phyloP scores from a whole-genome alignment of 345 rosid genomes.

The Isatis tinctoria region DNA sequence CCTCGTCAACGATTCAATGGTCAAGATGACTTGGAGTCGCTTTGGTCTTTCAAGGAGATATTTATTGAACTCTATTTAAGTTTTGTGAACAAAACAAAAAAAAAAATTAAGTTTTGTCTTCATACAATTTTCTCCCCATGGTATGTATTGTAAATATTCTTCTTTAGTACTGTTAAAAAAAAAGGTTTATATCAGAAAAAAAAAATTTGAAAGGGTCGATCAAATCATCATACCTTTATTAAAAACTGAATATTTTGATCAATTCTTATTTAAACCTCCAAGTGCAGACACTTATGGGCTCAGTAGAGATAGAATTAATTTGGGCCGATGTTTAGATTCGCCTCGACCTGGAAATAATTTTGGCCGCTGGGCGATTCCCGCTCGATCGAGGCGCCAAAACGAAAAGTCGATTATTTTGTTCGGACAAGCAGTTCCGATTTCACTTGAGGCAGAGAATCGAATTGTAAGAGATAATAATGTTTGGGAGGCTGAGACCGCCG shows the following conservation, averaged over 20 bases:
- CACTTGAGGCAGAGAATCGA: not conserved
- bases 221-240: too few species aligned
- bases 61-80: not conserved
- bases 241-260: too few species aligned
- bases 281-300: not conserved
- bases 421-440: not conserved
- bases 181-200: too few species aligned
- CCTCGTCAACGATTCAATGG: constrained; percentile 4
- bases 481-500: constrained; percentile 67
- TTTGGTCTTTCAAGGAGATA: not conserved
- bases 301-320: not conserved
- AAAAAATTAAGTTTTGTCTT: not conserved
- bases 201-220: too few species aligned
- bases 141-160: too few species aligned
- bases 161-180: too few species aligned
- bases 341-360: not conserved
- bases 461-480: constrained; percentile 36
- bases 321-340: not conserved
- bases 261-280: too few species aligned
- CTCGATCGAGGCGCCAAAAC: constrained; percentile 19
- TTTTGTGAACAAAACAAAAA: too few species aligned
- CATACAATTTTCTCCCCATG: too few species aligned
- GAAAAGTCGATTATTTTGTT: not conserved
- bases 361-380: constrained; percentile 9
- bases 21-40: constrained; percentile 8